Base-by-base conservation (phyloP, 768 basidiomycete species). In the Rhizopogon vinicolor region DNA sequence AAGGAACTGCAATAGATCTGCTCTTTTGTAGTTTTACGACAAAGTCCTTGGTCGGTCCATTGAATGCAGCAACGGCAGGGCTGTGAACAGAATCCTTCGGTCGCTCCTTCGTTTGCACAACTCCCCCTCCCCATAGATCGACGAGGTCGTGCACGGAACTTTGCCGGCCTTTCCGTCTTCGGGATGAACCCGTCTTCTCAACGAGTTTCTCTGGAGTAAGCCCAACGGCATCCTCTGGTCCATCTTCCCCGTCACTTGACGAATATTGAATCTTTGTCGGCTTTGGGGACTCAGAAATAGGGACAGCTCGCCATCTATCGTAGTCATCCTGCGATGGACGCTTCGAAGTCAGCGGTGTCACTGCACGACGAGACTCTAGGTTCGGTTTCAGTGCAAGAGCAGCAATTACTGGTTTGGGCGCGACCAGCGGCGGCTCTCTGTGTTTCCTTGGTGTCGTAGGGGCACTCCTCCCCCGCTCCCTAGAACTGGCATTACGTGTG, bases 81-180 rank as follows among this genome's bases (percentile, higher is more conserved):
- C 52, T 62, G 18, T 59, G 51, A 18, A 46, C 19, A 18, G 43
- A 45, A 56, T 70, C 63, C 55, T 65, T 67, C 33, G 69, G 72
- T 58, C 75, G 79, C 59, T 82, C 79, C 61, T 77, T 80, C 22
- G 65, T 65, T 58, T 67, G 72, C 46, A 62, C 59, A 56, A 75
- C 57, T 13, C 78, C 76, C 7, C 87, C 87, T 41, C 88, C 88
- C 77, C 86, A 91, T 29, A 92, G 67, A 65, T 88, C 87, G 29
- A 92, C 87, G 53, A 92, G 66, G 63, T 93, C 87, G 63, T 93
- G 89, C 22, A 92, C 89, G 12, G 91, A 92, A 62, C 83, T 86
- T 73, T 92, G 89, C 59, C 90, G 73, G 41, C 80, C 75, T 61
- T 82, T 83, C 42, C 70, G 64, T 50, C 68, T 70, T 51, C 68